Evolutionary conservation across 2,329 filamentous ascomycete genomes (phyloP).

Genomic region (Neophaeococcomyces mojaviensis): DNA sequence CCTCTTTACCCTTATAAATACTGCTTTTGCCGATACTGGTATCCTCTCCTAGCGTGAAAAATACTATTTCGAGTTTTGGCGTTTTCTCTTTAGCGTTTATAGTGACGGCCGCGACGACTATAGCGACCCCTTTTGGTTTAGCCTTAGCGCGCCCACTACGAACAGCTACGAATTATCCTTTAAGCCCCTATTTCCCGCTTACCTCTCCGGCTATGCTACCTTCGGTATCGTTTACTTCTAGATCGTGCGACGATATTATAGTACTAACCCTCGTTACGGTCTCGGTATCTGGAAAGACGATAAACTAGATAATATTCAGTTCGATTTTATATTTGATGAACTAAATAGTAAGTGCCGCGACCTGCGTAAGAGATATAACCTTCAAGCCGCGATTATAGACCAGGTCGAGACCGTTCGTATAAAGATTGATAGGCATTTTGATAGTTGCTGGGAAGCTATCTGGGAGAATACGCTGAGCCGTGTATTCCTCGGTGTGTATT

Average conservation of each 20-base stretch:
- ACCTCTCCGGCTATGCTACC: not conserved
- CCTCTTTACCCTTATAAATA: not conserved
- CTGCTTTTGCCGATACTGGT: not conserved
- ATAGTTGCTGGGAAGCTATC: not conserved
- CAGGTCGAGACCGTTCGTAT: not conserved
- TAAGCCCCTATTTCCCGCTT: not conserved
- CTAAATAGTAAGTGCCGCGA: not conserved
- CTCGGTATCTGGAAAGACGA: not conserved
- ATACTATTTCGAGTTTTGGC: not conserved
- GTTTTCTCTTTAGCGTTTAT: not conserved
- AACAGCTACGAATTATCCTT: slow-evolving; percentile 2
- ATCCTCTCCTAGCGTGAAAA: not conserved
- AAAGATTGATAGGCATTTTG: not conserved
- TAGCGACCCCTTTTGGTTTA: not conserved
- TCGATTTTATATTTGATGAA: not conserved
- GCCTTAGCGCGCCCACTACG: not conserved
- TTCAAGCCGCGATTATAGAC: not conserved
- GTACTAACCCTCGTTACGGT: not conserved
- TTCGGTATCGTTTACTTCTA: not conserved
- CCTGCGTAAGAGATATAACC: not conserved
- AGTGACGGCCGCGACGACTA: not conserved
- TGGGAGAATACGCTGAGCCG: not conserved
- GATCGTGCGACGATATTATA: slow-evolving; percentile 1
- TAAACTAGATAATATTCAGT: not conserved
- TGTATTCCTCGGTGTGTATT: not conserved